Evolutionary conservation across 192 early-diverging fungal genomes (phyloP), one percentile per base, ranked within the genome.

Genomic region (Coemansia sp.): DNA sequence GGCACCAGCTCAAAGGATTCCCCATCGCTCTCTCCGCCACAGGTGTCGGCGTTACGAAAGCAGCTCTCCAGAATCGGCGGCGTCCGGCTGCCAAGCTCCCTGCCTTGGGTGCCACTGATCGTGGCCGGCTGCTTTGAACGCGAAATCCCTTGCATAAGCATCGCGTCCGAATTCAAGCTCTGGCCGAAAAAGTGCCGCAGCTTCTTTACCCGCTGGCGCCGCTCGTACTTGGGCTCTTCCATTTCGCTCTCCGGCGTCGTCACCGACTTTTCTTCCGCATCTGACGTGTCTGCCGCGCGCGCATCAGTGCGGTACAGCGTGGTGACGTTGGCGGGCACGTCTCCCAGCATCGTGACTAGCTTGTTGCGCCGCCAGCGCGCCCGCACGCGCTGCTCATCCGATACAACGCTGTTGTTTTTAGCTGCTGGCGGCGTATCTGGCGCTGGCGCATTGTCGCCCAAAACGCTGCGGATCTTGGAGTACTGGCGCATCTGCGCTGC

Each of bases 311-410:
- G 19, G 39, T 72, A 72, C 31, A 56, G 26, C 0, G 70, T 65
- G 0, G 37, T 58, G 28, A 72, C 37, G 31, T 50, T 35, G 0
- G 50, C 35, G 0, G 70, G 70, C 63, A 72, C 63, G n/a, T 55
- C 70, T 33, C 70, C 70, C n/a, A 72, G 55, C 50, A 72, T 61
- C 0, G 43, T 45, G 13, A 50, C 46, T 3, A 72, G 59, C 55
- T 72, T 72, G 51, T 61, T 65, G 36, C 70, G 70, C 19, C 58
- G 57, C 70, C 70, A 66, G 40, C 51, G 63, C 1, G 63, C 63
- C 3, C 62, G 70, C 45, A 49, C 44, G 2, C 49, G 70, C 63
- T 72, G 63, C 50, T 52, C 63, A 3, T 58, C 53, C 8, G 55
- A 53, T 6, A 26, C 42, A 3, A 15, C 1, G 19, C 14, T 23